phyloP scores from a whole-genome alignment of 108 stramenopile genomes.

The Schizochytrium sp. region DNA sequence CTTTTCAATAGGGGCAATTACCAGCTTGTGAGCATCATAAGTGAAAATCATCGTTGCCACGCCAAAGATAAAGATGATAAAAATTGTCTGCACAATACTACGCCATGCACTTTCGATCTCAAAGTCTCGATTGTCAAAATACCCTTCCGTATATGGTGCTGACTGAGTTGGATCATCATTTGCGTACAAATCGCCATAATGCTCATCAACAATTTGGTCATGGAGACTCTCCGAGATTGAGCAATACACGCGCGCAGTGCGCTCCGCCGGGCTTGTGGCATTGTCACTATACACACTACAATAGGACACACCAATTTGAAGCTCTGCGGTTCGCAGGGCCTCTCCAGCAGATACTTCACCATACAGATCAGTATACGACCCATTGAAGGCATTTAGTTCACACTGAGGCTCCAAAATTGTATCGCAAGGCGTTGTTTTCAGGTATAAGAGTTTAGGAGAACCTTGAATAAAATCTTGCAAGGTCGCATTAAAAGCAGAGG shows the following conservation, averaged over 20 bases:
- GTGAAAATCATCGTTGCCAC: constrained; percentile 75
- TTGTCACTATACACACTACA: not conserved
- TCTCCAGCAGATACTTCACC: not conserved
- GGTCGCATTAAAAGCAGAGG: not conserved
- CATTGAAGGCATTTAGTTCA: no score
- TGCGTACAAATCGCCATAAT: no score
- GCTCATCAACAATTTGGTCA: no score
- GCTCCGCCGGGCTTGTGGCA: no score
- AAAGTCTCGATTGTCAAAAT: not conserved
- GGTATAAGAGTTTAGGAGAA: not conserved
- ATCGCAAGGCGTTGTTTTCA: not conserved
- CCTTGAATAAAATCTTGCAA: not conserved
- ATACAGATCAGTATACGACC: not conserved
- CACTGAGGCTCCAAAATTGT: not conserved
- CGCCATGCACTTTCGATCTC: constrained; percentile 31
- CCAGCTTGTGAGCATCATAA: constrained; percentile 78
- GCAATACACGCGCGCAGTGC: no score
- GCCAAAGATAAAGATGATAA: constrained; percentile 76
- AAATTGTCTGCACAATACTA: constrained; percentile 59
- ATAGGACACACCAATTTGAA: not conserved
- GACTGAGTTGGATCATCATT: no score
- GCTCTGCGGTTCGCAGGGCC: not conserved
- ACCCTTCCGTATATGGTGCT: not conserved
- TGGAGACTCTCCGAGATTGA: no score
- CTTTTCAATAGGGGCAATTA: constrained; percentile 80